Evolutionary conservation across 2,329 filamentous ascomycete genomes (phyloP), one percentile per base, ranked within the genome.

Genomic region (Microcera coccophila): DNA sequence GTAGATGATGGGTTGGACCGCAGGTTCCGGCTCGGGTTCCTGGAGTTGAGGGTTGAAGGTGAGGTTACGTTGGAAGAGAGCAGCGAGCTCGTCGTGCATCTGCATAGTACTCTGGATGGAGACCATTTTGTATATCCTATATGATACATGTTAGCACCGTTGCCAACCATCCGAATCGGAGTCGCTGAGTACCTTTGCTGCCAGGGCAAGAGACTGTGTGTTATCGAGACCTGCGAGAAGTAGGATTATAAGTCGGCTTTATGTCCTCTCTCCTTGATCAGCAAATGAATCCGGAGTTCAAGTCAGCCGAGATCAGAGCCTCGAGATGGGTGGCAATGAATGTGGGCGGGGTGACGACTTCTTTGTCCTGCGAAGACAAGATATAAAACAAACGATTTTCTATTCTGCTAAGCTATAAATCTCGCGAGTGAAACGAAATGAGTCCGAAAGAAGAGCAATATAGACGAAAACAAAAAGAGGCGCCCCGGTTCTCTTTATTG

Each of bases 1-100:
- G 69, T 93, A 94, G 49, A 78, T 73, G 49, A 87, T 83, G 36
- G 67, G 70, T 43, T 67, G 5, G 16, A 17, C 7, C 9, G 33
- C 33, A 22, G 61, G 58, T 39, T 56, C 59, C 42, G 64, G 64
- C 44, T 60, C 64, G 41, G 45, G 61, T 22, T 56, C 49, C 28
- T 62, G 48, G 7, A 57, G 58, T 38, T 69, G 64, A 4, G 72
- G 68, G 49, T 73, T 69, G 53, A 93, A 75, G 41, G 76, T 85
- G 67, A 94, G 77, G 62, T 87, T 86, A 54, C 81, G 81, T 39
- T 85, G 77, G 65, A 95, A 90, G 58, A 95, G 81, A 45, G 78
- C 72, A n/a, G 84, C 78, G 26, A 95, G 83, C 55, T 95, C 90
- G 51, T 95, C 87, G 62, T 90, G 82, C 57, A 82, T 77, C 65